phyloP scores from a whole-genome alignment of 345 rosid genomes.

The Carallia brachiata region DNA sequence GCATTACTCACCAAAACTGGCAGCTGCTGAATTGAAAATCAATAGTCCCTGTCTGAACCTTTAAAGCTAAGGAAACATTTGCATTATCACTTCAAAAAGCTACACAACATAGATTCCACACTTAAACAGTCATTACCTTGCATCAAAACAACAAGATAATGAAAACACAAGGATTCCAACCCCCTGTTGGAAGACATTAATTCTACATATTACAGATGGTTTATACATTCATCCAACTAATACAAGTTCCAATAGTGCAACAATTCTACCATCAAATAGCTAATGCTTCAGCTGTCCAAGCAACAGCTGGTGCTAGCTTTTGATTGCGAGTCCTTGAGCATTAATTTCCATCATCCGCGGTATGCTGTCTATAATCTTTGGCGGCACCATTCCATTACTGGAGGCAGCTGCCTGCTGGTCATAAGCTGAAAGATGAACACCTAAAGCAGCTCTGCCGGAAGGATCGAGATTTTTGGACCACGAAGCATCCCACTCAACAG shows the following conservation, averaged over 20 bases:
- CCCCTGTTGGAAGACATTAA: neutral
- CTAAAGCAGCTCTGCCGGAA: conserved; percentile 90
- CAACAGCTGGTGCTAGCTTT: conserved; percentile 29
- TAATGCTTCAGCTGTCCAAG: neutral
- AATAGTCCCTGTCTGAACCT: no score
- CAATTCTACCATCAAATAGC: neutral
- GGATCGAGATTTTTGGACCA: conserved; percentile 94
- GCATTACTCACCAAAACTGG: no score
- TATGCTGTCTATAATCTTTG: conserved; percentile 36
- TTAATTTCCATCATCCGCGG: conserved; percentile 45
- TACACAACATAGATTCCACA: neutral
- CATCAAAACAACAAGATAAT: conserved; percentile 7
- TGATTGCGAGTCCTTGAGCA: conserved; percentile 48
- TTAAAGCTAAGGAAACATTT: neutral
- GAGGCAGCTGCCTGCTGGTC: conserved; percentile 30
- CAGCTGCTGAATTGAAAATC: no score
- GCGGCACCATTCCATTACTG: conserved; percentile 25
- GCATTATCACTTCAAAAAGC: neutral
- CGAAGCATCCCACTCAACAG: conserved; percentile 79
- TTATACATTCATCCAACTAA: neutral
- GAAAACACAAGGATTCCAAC: neutral
- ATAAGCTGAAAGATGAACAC: conserved; percentile 82
- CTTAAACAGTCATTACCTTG: neutral
- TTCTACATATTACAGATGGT: neutral
- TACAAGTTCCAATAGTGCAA: neutral